These are phyloP conservation scores for Taxillus chinensis DNA, from an alignment of 164 flowering plant genomes.

Conservation along the genomic window DNA sequence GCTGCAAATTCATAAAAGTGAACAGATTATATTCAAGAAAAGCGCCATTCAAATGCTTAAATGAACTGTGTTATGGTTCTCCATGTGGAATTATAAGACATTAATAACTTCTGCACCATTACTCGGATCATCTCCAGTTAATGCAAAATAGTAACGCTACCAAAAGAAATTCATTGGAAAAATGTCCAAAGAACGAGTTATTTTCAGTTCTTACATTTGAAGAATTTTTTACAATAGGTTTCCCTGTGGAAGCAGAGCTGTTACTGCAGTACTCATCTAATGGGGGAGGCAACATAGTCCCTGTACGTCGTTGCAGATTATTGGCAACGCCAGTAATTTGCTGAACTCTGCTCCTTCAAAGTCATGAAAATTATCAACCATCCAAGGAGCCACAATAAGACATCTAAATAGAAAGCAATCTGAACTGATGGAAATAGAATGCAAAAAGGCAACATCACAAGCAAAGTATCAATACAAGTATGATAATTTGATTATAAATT, in stretches of 20 bases:
- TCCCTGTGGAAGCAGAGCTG: conserved; percentile 27
- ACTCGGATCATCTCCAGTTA: too few species aligned
- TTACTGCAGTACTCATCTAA: conserved; percentile 32
- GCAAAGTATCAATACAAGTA: not conserved
- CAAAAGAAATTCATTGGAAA: too few species aligned
- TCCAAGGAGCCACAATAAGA: conserved; percentile 4
- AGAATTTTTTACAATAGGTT: conserved; percentile 31
- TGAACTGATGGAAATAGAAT: not conserved
- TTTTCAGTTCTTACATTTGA: conserved; percentile 39
- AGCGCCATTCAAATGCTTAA: not conserved
- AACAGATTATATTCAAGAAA: not conserved
- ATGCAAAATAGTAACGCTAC: too few species aligned
- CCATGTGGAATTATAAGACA: too few species aligned
- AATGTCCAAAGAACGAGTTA: too few species aligned
- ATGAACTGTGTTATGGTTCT: too few species aligned
- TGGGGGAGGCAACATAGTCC: conserved; percentile 53
- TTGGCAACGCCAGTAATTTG: conserved; percentile 47
- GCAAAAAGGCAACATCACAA: not conserved
- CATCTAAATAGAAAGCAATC: not conserved
- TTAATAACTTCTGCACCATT: too few species aligned
- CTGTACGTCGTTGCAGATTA: conserved; percentile 41
- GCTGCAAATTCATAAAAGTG: conserved; percentile 19
- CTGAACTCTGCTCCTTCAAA: conserved; percentile 48
- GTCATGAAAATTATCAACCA: conserved; percentile 14
- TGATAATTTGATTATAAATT: too few species aligned